Conservation (phyloP, 2,329 filamentous ascomycete species). For the Trichoderma hamatum region DNA sequence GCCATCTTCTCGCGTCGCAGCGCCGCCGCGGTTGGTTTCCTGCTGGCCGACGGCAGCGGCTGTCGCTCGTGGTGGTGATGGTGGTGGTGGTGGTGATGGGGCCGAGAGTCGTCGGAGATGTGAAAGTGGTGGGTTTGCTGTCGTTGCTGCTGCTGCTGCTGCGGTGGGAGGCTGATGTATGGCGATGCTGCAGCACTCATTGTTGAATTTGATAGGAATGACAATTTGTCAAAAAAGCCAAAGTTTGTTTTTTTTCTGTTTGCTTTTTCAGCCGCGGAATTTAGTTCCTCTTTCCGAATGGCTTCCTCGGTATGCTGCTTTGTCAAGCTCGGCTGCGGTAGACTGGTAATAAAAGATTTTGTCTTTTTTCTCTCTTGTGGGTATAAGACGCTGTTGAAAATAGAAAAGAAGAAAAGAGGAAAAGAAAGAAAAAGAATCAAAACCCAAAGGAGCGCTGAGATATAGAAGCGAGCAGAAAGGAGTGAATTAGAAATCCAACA, state of each 20-base stretch:
- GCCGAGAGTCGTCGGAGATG: neutral
- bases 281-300: neutral
- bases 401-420: neutral
- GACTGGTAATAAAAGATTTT: neutral
- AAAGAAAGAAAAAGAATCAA: neutral
- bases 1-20: slow-evolving; percentile 6
- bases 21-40: slow-evolving; percentile 1
- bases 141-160: slow-evolving; percentile 1
- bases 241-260: neutral
- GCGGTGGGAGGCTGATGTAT: neutral
- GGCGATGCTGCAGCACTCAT: slow-evolving; percentile 15
- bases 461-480: neutral
- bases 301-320: neutral
- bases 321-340: neutral
- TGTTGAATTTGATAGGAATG: neutral
- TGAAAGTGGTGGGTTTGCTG: neutral
- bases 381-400: neutral
- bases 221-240: neutral
- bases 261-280: neutral
- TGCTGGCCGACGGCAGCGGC: slow-evolving; percentile 4
- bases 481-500: slow-evolving; percentile 6
- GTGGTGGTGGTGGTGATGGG: neutral
- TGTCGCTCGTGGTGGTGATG: neutral
- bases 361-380: neutral
- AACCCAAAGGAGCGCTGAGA: neutral